Evolutionary conservation across 129 eudicot genomes (phyloP), one percentile per base, ranked within the genome.

Genomic region (Flaveria sonorensis): DNA sequence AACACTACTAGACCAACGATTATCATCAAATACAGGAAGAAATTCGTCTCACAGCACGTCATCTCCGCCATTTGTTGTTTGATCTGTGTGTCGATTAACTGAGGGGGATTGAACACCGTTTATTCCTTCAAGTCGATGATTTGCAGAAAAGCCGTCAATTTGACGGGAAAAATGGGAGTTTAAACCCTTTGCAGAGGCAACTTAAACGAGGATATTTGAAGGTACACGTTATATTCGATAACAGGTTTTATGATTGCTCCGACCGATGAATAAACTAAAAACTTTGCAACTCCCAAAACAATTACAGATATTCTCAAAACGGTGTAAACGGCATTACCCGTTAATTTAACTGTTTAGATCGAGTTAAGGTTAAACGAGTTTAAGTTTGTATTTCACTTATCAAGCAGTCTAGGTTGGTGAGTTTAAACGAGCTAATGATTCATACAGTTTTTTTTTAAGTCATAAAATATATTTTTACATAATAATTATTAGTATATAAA

Each of bases 1-100:
- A 94, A 94, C 15, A 10, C 52, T 10, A 94, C 98, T 30, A 94
- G 73, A 71, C 98, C 98, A 21, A 87, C 20, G 18, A 87, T 70
- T 65, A 83, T 50, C 47, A 87, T 3, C 30, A 94, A 23, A 76
- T 15, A 91, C 76, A 91, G 51, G 48, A 67, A 71, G 75, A 90
- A 93, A 59, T 46, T 45, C 48, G 89, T 66, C 59, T 80, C 91
- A 64, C 98, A 90, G 68, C 98, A 93, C 19, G 79, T 36, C 40
- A 85, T 56, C 11, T 92, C 92, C 73, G 68, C 89, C 86, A 81
- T 85, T 78, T 68, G 26, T 20, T 26, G 73, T 30, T 50, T 63
- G 24, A 28, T 39, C 9, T 50, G 2, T 45, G 30, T 59, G n/a
- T 32, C 23, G 19, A 47, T 46, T 9, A 59, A 78, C 18, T 11